phyloP scores from a whole-genome alignment of 768 basidiomycete genomes.

The Leucosporidium scottii region DNA sequence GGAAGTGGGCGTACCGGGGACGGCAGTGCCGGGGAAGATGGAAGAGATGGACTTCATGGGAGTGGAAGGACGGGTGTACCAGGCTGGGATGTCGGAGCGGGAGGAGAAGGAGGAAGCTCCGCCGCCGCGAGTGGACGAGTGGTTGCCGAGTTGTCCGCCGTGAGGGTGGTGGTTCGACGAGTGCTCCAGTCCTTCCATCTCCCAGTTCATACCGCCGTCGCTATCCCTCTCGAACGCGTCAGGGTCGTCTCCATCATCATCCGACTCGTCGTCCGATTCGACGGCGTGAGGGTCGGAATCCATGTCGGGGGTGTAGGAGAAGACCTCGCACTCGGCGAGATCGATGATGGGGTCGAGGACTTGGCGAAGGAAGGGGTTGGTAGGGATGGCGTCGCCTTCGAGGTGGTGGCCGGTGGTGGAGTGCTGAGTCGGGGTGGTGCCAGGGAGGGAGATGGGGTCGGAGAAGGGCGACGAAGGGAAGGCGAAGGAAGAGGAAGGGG shows the following conservation, averaged over 20 bases:
- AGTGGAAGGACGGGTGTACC: constrained; percentile 4
- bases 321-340: constrained; percentile 87
- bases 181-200: constrained; percentile 64
- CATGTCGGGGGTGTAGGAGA: constrained; percentile 84
- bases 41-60: constrained; percentile 30
- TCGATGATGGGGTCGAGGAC: constrained; percentile 84
- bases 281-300: constrained; percentile 86
- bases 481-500: constrained; percentile 56
- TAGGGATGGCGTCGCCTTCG: constrained; percentile 57
- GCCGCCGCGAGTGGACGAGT: too few species aligned
- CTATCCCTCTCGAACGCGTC: constrained; percentile 50
- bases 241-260: constrained; percentile 51
- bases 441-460: constrained; percentile 25
- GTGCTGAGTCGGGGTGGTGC: constrained; percentile 17
- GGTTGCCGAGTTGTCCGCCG: background rate
- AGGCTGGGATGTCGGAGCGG: background rate
- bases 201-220: constrained; percentile 67
- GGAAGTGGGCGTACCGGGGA: constrained; percentile 4
- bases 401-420: background rate
- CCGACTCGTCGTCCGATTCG: constrained; percentile 42
- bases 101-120: background rate
- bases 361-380: constrained; percentile 76
- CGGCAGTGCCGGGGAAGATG: constrained; percentile 12
- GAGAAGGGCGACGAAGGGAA: constrained; percentile 42
- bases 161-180: constrained; percentile 43